Conservation (phyloP, 768 basidiomycete species). For the Leccinum variicolor region DNA sequence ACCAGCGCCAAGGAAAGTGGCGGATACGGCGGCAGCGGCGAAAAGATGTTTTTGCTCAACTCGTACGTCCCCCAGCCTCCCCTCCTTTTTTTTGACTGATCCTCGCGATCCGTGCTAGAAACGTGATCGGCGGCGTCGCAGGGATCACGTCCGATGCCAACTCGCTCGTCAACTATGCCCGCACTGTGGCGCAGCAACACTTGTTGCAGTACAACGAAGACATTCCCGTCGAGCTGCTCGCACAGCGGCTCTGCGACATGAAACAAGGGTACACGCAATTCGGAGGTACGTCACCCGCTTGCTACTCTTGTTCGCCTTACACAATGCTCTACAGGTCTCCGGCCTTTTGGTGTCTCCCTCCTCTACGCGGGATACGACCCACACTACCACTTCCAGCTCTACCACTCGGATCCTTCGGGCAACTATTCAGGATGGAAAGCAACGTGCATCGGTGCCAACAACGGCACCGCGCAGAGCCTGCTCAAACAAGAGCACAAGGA, state of each 20-base stretch:
- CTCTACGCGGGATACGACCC: slow-evolving; percentile 97
- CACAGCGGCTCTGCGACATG: slow-evolving; percentile 91
- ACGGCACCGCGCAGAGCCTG: slow-evolving; percentile 90
- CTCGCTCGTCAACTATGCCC: slow-evolving; percentile 92
- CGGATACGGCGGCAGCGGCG: slow-evolving; percentile 92
- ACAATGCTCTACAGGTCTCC: slow-evolving; percentile 53
- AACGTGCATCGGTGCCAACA: slow-evolving; percentile 98
- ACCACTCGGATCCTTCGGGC: slow-evolving; percentile 97
- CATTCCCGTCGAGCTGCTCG: slow-evolving; percentile 94
- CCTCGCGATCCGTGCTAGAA: slow-evolving; percentile 37
- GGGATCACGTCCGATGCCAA: slow-evolving; percentile 97
- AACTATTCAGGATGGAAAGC: slow-evolving; percentile 99
- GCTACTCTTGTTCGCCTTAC: background rate
- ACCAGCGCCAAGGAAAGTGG: slow-evolving; percentile 75
- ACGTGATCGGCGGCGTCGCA: slow-evolving; percentile 92
- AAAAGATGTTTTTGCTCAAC: slow-evolving; percentile 97
- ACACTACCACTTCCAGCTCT: slow-evolving; percentile 94
- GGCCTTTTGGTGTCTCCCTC: slow-evolving; percentile 96
- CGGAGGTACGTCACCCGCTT: slow-evolving; percentile 59
- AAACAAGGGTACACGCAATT: slow-evolving; percentile 99
- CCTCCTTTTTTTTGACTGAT: background rate
- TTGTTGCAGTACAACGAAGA: slow-evolving; percentile 92
- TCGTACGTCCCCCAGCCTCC: slow-evolving; percentile 46
- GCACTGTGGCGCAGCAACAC: slow-evolving; percentile 87
- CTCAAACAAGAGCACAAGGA: slow-evolving; percentile 99